Base-by-base conservation (phyloP, 2,329 filamentous ascomycete genomes). In the Fusarium pseudograminearum region DNA sequence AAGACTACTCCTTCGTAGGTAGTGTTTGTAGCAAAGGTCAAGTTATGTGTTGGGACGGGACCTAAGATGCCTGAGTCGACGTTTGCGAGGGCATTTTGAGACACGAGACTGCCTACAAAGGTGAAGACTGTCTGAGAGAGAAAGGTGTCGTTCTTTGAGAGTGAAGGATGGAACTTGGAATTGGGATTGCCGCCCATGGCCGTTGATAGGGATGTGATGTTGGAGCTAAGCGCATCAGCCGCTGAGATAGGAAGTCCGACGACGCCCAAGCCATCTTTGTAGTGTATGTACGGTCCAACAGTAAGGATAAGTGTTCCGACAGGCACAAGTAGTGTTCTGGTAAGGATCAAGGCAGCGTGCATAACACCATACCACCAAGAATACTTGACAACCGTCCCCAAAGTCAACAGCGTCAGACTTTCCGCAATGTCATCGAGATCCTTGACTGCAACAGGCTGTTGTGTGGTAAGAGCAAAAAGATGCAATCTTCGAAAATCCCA, bases 311-410 rank as follows among this genome's bases (percentile, higher is more conserved):
- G 56, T 1, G 70, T 70, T 9, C 70, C 70, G 0, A 72, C 70
- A 0, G 69, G 70, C 3, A 72, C 52, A 31, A 72, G 63, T 1
- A 72, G 4, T 1, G 70, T 72, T 6, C 70, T 41, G 0, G 69
- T 70, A 1, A 72, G 12, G 5, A 72, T 72, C 18, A 72, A 18
- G 18, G 52, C 38, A 12, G 56, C 44, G 3, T 72, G 70, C 69
- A 72, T 72, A 31, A 72, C 40, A 3, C 70, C 70, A 46, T 72
- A 72, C 70, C 70, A 72, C 70, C 70, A 72, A 7, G 70, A 72
- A 4, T 72, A 72, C 20, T 59, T 65, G 15, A 54, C 56, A 5
- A 72, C 70, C 2, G 66, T 64, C 10, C 34, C 30, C 14, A 72
- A 22, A 1, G 69, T 72, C 30, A 38, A 53, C 18, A 72, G 18